Percentiles rank a stretch among this genome's conserved stretches.
These are phyloP conservation scores for Rhizopus stolonifer DNA, from an alignment of 371 early-diverging fungal species.

Conservation along the genomic window DNA sequence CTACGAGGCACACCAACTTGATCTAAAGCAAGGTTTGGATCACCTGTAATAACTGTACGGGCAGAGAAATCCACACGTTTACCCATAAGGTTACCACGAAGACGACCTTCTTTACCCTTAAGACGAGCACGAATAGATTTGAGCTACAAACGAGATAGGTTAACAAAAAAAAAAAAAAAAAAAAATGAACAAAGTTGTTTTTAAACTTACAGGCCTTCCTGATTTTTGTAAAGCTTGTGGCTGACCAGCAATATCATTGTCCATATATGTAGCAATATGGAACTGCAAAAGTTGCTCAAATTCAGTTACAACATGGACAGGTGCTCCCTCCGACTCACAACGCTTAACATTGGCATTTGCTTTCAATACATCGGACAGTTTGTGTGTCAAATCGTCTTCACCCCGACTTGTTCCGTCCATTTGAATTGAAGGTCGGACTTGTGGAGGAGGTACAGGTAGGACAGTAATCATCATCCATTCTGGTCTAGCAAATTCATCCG, in stretches of 20 bases:
- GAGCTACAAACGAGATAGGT: neutral
- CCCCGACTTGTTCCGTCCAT: constrained; percentile 93
- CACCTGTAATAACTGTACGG: constrained; percentile 99
- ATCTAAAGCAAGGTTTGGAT: constrained; percentile 96
- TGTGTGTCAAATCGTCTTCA: constrained; percentile 99
- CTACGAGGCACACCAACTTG: constrained; percentile 99
- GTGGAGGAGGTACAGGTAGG: constrained; percentile 97
- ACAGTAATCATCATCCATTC: constrained; percentile 98
- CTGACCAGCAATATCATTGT: constrained; percentile 98
- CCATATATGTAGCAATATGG: constrained; percentile 99
- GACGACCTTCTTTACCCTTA: constrained; percentile 99
- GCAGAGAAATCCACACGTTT: constrained; percentile 99
- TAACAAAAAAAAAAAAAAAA: too few species aligned
- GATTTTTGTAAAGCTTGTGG: constrained; percentile 97
- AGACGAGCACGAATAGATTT: constrained; percentile 87
- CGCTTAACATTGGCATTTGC: constrained; percentile 90
- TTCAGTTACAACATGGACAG: constrained; percentile 94
- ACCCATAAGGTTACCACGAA: constrained; percentile 99
- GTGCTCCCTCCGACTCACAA: constrained; percentile 94
- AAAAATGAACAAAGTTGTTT: too few species aligned
- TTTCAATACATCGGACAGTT: constrained; percentile 95
- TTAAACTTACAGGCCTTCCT: constrained; percentile 87
- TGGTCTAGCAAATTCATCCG: constrained; percentile 92
- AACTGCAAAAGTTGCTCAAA: constrained; percentile 92
- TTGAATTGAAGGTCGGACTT: constrained; percentile 98